Base-by-base conservation (phyloP, 2,329 filamentous ascomycete species). In the Mariannaea sp. region DNA sequence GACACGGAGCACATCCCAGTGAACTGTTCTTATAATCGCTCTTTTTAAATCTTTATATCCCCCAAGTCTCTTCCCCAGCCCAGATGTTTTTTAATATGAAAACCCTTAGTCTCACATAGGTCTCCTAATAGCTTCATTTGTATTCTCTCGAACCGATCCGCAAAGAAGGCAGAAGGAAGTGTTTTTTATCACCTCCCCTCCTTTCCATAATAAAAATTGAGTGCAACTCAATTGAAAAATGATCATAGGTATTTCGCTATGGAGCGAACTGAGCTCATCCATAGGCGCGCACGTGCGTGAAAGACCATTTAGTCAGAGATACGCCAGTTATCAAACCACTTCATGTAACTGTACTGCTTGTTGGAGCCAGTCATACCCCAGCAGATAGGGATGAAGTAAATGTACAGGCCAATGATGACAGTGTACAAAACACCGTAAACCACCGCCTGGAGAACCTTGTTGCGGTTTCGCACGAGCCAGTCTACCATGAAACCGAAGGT, bases 331-430 rank as follows among this genome's bases (percentile, higher is more conserved):
- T 87, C 83, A 64, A 97, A 89, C 94, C 94, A 99, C 79, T 91
- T 96, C 77, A 99, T 80, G 77, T 97, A 92, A 65, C 79, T 82
- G 83, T 93, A 99, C 71, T 97, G 78, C 73, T 83, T 82, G 75
- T 90, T 91, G 56, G 83, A 77, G 12, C 94, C 94, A 53, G 87
- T 86, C 90, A 99, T 99, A 56, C 94, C 94, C 80, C 95, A 99
- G 73, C 90, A 94, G 69, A 99, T 92, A 17, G 90, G 92, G 62
- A 93, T 87, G 78, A 99, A 99, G 66, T 89, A 81, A 68, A 92
- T 80, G 76, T 97, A 99, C 35, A 97, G 81, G 5, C 88, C 89
- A 59, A 96, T 86, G 49, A 92, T 82, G 19, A 81, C 71, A 14
- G 79, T 76, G 72, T 97, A 97, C 20, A 97, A 75, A 13, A 86